Conservation (phyloP, 345 rosid genomes). For the Schrenkiella parvula region DNA sequence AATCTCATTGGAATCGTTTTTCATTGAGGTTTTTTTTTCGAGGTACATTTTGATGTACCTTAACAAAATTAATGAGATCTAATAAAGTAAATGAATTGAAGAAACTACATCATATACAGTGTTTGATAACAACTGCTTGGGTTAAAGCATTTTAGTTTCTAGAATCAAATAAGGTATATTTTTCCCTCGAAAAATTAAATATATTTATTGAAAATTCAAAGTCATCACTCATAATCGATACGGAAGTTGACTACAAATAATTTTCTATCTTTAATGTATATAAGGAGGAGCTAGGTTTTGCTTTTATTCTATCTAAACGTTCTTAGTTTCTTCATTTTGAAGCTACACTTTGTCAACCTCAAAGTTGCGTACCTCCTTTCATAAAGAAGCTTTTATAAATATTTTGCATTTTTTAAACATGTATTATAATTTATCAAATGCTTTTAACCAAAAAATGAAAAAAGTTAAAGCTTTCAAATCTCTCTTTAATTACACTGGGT, state of each 20-base stretch:
- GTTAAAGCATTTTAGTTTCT: constrained; percentile 12
- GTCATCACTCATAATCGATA: constrained; percentile 29
- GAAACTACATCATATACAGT: background rate
- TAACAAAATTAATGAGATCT: background rate
- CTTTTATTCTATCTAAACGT: constrained; percentile 31
- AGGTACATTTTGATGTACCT: background rate
- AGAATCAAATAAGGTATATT: background rate
- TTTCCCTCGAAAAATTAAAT: background rate
- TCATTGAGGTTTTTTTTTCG: too few species aligned
- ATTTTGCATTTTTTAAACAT: background rate
- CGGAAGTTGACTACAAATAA: constrained; percentile 30
- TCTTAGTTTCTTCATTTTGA: constrained; percentile 36
- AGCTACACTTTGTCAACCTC: constrained; percentile 39
- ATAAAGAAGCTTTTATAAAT: constrained; percentile 22
- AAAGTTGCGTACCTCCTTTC: constrained; percentile 29
- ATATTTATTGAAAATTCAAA: constrained; percentile 13
- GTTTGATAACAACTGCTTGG: background rate
- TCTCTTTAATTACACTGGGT: constrained; percentile 2
- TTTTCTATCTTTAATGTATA: constrained; percentile 20
- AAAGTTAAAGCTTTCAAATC: background rate
- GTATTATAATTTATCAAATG: constrained; percentile 17
- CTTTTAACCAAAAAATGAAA: background rate
- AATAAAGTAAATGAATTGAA: background rate
- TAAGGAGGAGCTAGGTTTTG: constrained; percentile 26
- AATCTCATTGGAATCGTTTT: background rate